Evolutionary conservation across 768 basidiomycete genomes (phyloP).

Genomic region (Suillus cothurnatus): DNA sequence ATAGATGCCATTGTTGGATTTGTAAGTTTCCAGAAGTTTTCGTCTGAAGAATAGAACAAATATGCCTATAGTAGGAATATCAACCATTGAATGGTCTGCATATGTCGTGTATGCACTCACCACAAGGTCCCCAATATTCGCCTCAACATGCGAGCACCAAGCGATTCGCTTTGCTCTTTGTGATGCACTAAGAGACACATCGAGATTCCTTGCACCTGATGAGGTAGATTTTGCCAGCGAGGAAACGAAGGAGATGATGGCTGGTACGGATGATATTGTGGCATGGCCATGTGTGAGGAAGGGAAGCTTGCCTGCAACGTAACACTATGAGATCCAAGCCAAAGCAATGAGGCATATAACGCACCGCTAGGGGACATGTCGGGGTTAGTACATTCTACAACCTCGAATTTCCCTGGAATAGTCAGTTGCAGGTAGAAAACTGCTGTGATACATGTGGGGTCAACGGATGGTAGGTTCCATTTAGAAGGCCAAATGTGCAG

Average conservation of each 20-base stretch:
- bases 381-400: slow-evolving; percentile 65
- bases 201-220: slow-evolving; percentile 44
- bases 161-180: slow-evolving; percentile 61
- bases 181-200: slow-evolving; percentile 43
- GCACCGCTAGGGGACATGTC: slow-evolving; percentile 75
- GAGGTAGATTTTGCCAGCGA: slow-evolving; percentile 42
- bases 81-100: slow-evolving; percentile 10
- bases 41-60: slow-evolving; percentile 56
- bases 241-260: slow-evolving; percentile 68
- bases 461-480: slow-evolving; percentile 67
- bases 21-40: slow-evolving; percentile 64
- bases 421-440: slow-evolving; percentile 68
- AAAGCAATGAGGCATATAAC: slow-evolving; percentile 22
- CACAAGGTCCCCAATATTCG: slow-evolving; percentile 68
- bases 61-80: slow-evolving; percentile 55
- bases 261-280: slow-evolving; percentile 50
- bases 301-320: slow-evolving; percentile 64
- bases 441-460: slow-evolving; percentile 65
- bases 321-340: background rate
- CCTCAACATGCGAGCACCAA: slow-evolving; percentile 66
- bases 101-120: slow-evolving; percentile 44
- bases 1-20: slow-evolving; percentile 55
- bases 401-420: slow-evolving; percentile 66
- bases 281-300: slow-evolving; percentile 63
- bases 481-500: slow-evolving; percentile 73